Base-by-base conservation (phyloP, 2,329 filamentous ascomycete species). In the Cryoendolithus antarcticus region DNA sequence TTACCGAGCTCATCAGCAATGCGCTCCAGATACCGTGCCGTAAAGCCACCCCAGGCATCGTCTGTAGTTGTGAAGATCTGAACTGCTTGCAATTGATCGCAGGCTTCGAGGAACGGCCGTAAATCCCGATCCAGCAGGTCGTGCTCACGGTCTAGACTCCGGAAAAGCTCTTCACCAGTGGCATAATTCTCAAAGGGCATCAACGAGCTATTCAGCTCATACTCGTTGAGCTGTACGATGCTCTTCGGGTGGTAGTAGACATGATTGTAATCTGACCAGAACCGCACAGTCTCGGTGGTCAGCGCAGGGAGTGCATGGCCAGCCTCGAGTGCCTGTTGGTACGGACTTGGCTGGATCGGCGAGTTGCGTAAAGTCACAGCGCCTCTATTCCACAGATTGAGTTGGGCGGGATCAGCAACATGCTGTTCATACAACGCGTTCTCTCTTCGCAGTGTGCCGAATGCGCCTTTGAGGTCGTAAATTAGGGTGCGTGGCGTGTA, bases 191-290 rank as follows among this genome's bases (percentile, higher is more conserved):
- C 82, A 52, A 93, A 93, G 0, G 88, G 85, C 70, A 80, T 80
- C 21, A 89, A 67, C 34, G 74, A 71, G 3, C 86, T 89, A 56
- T 83, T 79, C 29, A 93, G 67, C 57, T 93, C 85, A 54, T 84
- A 93, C 54, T 95, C 86, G 55, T 82, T 82, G 9, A 96, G 68
- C 56, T 93, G 88, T 7, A 93, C 71, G 39, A 94, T 75, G 9
- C 86, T 94, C 40, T 75, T 77, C 6, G 91, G 91, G 57, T 96
- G 88, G 57, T 83, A 95, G 62, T 78, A 98, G n/a, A 91, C 74
- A 19, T 86, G 77, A 50, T 85, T 93, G 62, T 86, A 96, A 61
- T 98, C 91, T 27, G 86, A 93, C 89, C 91, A 98, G 64, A 91
- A 96, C 39, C 86, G 76, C n/a, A 96, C 82, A 9, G 75, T 73